Evolutionary conservation across 2,329 filamentous ascomycete species (phyloP).

Genomic region (Ceratocystis variospora): DNA sequence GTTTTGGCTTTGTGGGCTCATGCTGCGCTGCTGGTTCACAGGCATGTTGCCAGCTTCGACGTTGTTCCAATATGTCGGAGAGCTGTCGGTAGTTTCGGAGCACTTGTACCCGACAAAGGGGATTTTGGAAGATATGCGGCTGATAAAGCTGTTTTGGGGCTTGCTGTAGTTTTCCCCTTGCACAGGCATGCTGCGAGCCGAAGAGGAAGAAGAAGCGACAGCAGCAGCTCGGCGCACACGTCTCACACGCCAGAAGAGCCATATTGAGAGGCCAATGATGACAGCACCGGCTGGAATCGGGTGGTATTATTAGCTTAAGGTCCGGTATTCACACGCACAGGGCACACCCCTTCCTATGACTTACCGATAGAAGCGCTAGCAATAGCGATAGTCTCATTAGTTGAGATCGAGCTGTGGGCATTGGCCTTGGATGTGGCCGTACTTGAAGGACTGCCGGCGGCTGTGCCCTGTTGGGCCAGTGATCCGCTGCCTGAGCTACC

Average conservation of each 20-base stretch:
- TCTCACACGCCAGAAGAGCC: slow-evolving; percentile 16
- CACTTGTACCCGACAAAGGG: slow-evolving; percentile 12
- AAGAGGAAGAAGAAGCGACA: background rate
- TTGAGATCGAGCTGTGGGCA: slow-evolving; percentile 7
- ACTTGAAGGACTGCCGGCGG: background rate
- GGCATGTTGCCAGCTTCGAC: slow-evolving; percentile 11
- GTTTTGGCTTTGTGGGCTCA: background rate
- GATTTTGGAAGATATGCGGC: slow-evolving; percentile 6
- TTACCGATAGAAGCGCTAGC: slow-evolving; percentile 15
- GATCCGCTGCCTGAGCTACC: background rate
- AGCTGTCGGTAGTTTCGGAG: background rate
- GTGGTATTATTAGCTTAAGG: background rate
- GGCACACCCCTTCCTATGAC: background rate
- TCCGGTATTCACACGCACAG: background rate
- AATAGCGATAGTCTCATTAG: slow-evolving; percentile 16
- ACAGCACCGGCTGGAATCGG: slow-evolving; percentile 9
- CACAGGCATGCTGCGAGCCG: background rate
- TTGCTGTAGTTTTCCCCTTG: background rate
- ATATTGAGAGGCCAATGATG: slow-evolving; percentile 7
- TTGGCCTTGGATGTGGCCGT: background rate
- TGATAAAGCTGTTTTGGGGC: background rate
- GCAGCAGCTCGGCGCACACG: slow-evolving; percentile 5
- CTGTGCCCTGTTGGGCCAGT: background rate
- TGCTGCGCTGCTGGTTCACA: slow-evolving; percentile 4
- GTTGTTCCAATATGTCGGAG: slow-evolving; percentile 3